These are phyloP conservation scores for Rosa persica DNA, from an alignment of 306 rosid genomes.

Conservation along the genomic window DNA sequence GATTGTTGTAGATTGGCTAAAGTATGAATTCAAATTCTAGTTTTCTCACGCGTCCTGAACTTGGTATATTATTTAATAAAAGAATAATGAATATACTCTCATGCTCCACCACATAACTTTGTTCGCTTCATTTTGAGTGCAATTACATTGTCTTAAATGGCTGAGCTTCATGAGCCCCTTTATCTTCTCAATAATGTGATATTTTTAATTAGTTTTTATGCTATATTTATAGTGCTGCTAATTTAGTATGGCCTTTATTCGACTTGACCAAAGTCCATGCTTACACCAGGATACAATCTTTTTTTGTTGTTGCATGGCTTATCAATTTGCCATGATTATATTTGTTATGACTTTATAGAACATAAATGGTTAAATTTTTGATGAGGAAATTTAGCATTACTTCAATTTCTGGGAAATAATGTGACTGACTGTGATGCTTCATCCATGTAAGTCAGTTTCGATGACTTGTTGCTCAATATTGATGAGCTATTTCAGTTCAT, in stretches of 20 bases:
- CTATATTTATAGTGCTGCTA: not conserved
- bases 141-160: not conserved
- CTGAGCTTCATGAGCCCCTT: not conserved
- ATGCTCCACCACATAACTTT: not conserved
- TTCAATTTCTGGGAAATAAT: slow-evolving; percentile 5
- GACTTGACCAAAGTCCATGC: not conserved
- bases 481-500: not conserved
- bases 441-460: not conserved
- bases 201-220: not conserved
- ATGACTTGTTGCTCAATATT: not conserved
- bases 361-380: not conserved
- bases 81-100: slow-evolving; percentile 12
- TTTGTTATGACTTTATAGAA: not conserved
- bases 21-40: slow-evolving; percentile 44
- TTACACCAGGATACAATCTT: not conserved
- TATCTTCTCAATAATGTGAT: not conserved
- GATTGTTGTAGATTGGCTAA: slow-evolving; percentile 79
- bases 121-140: slow-evolving; percentile 9
- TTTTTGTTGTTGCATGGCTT: not conserved
- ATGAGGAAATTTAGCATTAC: not conserved
- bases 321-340: not conserved
- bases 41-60: slow-evolving; percentile 1
- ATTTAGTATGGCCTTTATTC: not conserved
- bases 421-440: not conserved
- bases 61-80: slow-evolving; percentile 10